These are phyloP conservation scores for Pseudopyrenochaeta lycopersici DNA, from an alignment of 2,329 filamentous ascomycete genomes.

Conservation along the genomic window DNA sequence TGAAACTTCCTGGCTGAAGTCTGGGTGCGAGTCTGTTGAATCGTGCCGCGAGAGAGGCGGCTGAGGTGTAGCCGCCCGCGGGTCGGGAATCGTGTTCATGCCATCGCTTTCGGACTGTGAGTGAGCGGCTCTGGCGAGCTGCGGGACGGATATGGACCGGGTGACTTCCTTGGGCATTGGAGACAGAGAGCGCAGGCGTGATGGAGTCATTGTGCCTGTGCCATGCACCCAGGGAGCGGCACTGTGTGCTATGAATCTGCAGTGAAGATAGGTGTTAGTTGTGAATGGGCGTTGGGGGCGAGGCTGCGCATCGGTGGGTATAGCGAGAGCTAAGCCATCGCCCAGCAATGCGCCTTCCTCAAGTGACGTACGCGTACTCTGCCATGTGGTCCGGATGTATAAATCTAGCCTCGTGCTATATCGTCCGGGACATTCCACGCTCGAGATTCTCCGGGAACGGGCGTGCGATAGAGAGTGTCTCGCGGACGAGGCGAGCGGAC, in stretches of 20 bases:
- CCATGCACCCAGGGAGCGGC: slow-evolving; percentile 46
- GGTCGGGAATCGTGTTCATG: slow-evolving; percentile 73
- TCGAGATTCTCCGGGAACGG: slow-evolving; percentile 3
- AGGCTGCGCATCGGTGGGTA: neutral
- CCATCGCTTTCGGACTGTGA: slow-evolving; percentile 61
- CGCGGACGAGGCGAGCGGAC: slow-evolving; percentile 22
- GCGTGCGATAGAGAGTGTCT: slow-evolving; percentile 3
- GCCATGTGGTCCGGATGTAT: slow-evolving; percentile 22
- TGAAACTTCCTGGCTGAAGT: slow-evolving; percentile 80
- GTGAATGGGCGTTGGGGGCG: neutral
- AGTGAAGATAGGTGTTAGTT: slow-evolving; percentile 18
- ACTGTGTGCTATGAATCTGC: slow-evolving; percentile 43
- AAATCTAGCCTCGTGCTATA: slow-evolving; percentile 7
- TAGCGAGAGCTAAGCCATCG: neutral
- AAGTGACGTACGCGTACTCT: slow-evolving; percentile 34
- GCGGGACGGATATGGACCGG: slow-evolving; percentile 48
- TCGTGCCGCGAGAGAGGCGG: slow-evolving; percentile 44
- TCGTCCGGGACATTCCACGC: slow-evolving; percentile 16
- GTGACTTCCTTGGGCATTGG: slow-evolving; percentile 49
- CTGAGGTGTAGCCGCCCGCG: slow-evolving; percentile 53
- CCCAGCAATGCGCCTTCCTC: slow-evolving; percentile 13
- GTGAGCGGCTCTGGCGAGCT: slow-evolving; percentile 45
- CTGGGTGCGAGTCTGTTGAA: slow-evolving; percentile 64
- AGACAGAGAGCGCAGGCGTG: slow-evolving; percentile 47
- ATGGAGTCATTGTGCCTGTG: slow-evolving; percentile 46